phyloP scores from a whole-genome alignment of 495 filamentous ascomycete genomes.

The Penicillium pulvis region DNA sequence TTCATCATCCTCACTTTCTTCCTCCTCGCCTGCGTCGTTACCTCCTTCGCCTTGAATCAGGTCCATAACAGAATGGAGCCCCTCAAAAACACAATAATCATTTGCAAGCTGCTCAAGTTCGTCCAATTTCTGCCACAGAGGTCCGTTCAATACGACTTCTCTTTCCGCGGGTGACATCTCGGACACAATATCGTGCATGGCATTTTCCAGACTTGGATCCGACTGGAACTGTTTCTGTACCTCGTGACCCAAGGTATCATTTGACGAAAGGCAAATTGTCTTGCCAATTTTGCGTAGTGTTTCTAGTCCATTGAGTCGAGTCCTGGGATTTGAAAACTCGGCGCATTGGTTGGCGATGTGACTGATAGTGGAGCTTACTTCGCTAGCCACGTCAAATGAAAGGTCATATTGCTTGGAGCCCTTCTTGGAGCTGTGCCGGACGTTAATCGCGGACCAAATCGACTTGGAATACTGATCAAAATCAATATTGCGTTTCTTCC shows the following conservation, averaged over 20 bases:
- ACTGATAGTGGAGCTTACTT: neutral
- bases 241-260: conserved; percentile 16
- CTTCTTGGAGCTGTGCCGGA: neutral
- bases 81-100: conserved; percentile 8
- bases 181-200: conserved; percentile 17
- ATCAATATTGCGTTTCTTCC: neutral
- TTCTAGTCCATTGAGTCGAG: conserved; percentile 21
- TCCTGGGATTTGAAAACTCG: conserved; percentile 8
- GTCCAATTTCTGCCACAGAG: conserved; percentile 11
- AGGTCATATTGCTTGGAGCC: neutral
- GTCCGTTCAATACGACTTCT: conserved; percentile 1
- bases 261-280: conserved; percentile 14
- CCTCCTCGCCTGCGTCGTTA: neutral
- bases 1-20: neutral
- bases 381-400: conserved; percentile 2
- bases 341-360: conserved; percentile 15
- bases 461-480: conserved; percentile 5
- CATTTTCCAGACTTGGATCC: conserved; percentile 14
- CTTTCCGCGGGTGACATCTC: conserved; percentile 16
- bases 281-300: conserved; percentile 25
- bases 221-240: conserved; percentile 18
- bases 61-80: conserved; percentile 10
- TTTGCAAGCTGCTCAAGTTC: conserved; percentile 15
- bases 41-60: neutral
- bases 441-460: conserved; percentile 6